A percentile compares a stretch with the other conserved stretches of the same genome.
These are phyloP conservation scores for Sanghuangporus weigelae DNA, from an alignment of 1,284 basidiomycete genomes.

Conservation along the genomic window DNA sequence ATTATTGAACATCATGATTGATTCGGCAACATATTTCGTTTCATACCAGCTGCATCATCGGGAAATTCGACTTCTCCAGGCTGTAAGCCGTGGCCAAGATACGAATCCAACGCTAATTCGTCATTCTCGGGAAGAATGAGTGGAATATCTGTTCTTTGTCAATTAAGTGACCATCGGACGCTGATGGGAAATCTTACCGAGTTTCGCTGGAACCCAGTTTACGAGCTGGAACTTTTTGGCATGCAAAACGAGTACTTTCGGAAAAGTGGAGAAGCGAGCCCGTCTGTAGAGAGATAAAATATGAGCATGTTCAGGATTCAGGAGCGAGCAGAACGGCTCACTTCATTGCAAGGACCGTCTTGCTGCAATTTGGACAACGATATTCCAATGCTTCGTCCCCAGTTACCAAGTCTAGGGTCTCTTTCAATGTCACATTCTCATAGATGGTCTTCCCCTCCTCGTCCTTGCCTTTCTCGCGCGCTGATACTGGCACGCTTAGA, in stretches of 20 bases:
- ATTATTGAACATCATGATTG: not conserved
- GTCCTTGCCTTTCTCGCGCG: constrained; percentile 45
- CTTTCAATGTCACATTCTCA: constrained; percentile 61
- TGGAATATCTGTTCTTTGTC: constrained; percentile 65
- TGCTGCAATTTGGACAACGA: constrained; percentile 54
- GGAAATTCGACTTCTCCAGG: constrained; percentile 71
- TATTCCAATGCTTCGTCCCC: constrained; percentile 72
- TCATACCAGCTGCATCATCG: constrained; percentile 41
- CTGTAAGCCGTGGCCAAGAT: constrained; percentile 73
- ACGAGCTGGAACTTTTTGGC: constrained; percentile 94
- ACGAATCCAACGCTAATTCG: constrained; percentile 59
- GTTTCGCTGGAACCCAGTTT: constrained; percentile 96
- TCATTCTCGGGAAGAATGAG: constrained; percentile 67
- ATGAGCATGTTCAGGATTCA: not conserved
- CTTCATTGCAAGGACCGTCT: constrained; percentile 64
- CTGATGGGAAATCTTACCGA: constrained; percentile 46
- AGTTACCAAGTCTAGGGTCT: constrained; percentile 67
- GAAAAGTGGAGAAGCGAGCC: constrained; percentile 81
- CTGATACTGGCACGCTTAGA: constrained; percentile 78
- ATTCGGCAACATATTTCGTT: constrained; percentile 4
- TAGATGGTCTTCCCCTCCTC: constrained; percentile 63
- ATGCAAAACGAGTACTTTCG: constrained; percentile 84
- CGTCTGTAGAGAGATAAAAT: constrained; percentile 38
- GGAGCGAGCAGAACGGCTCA: constrained; percentile 28
- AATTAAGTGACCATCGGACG: not conserved